Conservation (phyloP, 2,329 filamentous ascomycete genomes). For the Fusarium fracticaudum region DNA sequence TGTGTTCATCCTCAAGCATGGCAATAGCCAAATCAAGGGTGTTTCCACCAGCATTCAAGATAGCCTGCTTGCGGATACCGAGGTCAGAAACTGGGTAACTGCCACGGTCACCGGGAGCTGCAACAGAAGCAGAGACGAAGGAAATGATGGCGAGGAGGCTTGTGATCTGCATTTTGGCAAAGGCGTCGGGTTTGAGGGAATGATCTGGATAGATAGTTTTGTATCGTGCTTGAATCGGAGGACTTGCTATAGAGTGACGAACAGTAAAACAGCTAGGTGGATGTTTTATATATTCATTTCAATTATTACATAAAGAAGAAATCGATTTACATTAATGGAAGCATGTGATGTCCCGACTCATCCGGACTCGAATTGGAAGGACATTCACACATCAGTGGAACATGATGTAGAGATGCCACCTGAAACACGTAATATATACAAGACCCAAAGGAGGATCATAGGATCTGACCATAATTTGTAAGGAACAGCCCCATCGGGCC, state of each 20-base stretch:
- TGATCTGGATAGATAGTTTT: background rate
- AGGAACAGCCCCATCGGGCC: background rate
- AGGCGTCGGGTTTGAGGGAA: too few relatives aligned
- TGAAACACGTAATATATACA: background rate
- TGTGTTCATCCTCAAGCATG: background rate
- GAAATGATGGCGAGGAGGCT: too few relatives aligned
- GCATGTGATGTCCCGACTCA: background rate
- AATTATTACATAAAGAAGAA: fast-evolving
- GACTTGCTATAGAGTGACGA: background rate
- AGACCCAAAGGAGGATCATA: background rate
- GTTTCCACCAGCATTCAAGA: background rate
- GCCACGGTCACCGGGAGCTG: background rate
- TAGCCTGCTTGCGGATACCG: background rate
- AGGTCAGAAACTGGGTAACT: background rate
- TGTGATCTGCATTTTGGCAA: too few relatives aligned
- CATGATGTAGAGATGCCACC: background rate
- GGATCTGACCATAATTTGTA: background rate
- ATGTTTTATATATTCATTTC: background rate
- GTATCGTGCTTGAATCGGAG: background rate
- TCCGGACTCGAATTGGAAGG: background rate
- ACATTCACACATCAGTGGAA: fast-evolving
- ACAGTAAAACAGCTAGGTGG: background rate
- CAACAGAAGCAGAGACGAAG: background rate
- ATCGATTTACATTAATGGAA: fast-evolving
- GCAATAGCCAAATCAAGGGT: background rate